Evolutionary conservation across 495 filamentous ascomycete species (phyloP), one percentile per base, ranked within the genome.

Genomic region (Astrothelium subdiscretum): DNA sequence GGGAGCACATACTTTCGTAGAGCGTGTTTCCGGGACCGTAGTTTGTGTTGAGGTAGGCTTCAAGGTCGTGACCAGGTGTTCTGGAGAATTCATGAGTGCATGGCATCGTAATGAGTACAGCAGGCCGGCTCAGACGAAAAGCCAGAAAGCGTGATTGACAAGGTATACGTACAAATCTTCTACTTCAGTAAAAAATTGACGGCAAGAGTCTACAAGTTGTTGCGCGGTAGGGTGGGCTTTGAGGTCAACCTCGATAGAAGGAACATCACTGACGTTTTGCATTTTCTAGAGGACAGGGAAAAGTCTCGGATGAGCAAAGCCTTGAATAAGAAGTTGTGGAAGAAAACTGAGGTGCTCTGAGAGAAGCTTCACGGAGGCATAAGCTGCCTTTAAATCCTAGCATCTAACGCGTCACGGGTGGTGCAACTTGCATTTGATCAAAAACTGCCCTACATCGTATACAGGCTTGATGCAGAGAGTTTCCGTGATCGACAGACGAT

Each of bases 1-100:
- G 68, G 5, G 22, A 29, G 69, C 75, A 75, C 44, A 80, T 71
- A 59, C 76, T 72, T 40, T 76, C 72, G 64, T 77, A 78, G 70
- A 73, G 74, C 0, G 66, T 51, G 54, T 69, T 77, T 0, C 73
- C 73, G 0, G 76, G 76, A 12, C 76, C 77, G 48, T 78, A 80
- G 44, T 75, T 63, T 12, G 51, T 48, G 64, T 78, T 80, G 11
- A 80, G 70, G 24, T 63, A 62, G 29, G 66, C 66, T 65, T 80
- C 77, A 35, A 78, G 73, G 13, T 68, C 70, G 59, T 73, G 70
- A 6, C 77, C 77, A 8, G 77, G 77, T 1, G 75, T 78, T 48
- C 77, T 80, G 62, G 13, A 22, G 12, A 26, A 42, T 18, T 32
- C n/a, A 59, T 63, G 51, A 54, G 24, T 20, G 1, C 48, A 48